Percentiles rank a stretch among this genome's conserved stretches.
Conservation (phyloP, 331 rosid species). For the Telfairia occidentalis region DNA sequence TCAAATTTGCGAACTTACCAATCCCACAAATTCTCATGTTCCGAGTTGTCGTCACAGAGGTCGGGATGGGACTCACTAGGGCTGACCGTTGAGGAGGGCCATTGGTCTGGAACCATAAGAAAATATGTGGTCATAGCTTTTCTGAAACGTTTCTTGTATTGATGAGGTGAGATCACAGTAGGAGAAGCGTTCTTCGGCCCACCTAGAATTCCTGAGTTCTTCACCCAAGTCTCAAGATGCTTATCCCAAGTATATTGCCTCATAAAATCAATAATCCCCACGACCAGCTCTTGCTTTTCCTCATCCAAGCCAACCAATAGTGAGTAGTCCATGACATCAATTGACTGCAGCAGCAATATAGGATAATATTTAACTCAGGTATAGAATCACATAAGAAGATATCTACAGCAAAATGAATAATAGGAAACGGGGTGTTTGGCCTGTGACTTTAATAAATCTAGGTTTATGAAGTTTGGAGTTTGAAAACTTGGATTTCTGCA, state of each 20-base stretch:
- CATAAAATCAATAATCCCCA: conserved; percentile 95
- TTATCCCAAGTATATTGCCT: conserved; percentile 99
- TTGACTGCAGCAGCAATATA: conserved; percentile 42
- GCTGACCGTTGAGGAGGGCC: conserved; percentile 55
- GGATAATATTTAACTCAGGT: background rate
- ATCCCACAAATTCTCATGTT: conserved; percentile 23
- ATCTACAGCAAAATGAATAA: background rate
- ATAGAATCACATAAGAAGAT: background rate
- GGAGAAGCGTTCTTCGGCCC: conserved; percentile 80
- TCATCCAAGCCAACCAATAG: conserved; percentile 89
- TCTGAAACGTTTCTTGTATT: conserved; percentile 93
- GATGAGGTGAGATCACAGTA: conserved; percentile 83
- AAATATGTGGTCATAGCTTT: conserved; percentile 95
- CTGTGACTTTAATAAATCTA: background rate
- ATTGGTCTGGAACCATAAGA: conserved; percentile 95
- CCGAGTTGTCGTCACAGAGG: conserved; percentile 41
- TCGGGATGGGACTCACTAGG: conserved; percentile 63
- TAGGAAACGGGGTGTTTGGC: background rate
- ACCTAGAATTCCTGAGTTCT: conserved; percentile 88
- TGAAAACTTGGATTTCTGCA: background rate
- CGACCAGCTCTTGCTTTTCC: conserved; percentile 78
- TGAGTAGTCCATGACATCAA: conserved; percentile 92
- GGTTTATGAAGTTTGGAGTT: background rate
- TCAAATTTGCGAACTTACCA: background rate
- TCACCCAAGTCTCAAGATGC: conserved; percentile 97